Conservation (phyloP, 2,329 filamentous ascomycete species). For the Alternaria novae-zelandiae region DNA sequence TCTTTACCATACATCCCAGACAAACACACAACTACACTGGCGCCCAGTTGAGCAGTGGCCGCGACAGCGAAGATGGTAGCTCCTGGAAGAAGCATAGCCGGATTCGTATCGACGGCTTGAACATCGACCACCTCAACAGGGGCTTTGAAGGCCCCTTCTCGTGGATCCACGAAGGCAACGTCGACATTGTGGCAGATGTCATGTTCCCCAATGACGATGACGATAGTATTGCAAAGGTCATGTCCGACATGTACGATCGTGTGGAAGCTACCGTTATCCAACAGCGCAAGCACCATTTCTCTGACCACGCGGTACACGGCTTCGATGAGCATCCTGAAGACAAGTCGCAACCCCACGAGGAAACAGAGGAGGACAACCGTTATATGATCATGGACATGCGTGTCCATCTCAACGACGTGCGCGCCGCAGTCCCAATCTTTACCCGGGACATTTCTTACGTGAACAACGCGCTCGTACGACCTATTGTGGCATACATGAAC, state of each 20-base stretch:
- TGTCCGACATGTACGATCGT: conserved; percentile 96
- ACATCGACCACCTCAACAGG: conserved; percentile 93
- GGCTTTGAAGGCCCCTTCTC: conserved; percentile 93
- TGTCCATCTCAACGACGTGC: conserved; percentile 94
- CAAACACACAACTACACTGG: conserved; percentile 84
- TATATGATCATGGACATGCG: conserved; percentile 93
- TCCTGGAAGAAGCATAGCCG: conserved; percentile 96
- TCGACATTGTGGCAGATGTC: conserved; percentile 94
- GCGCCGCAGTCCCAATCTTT: conserved; percentile 90
- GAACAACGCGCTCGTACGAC: conserved; percentile 91
- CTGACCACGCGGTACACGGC: conserved; percentile 42
- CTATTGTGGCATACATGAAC: conserved; percentile 98
- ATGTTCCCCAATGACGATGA: conserved; percentile 91
- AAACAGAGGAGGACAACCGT: conserved; percentile 65
- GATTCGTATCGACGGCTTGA: conserved; percentile 88
- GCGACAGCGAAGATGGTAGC: conserved; percentile 67
- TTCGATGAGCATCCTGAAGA: conserved; percentile 33
- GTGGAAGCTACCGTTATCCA: conserved; percentile 90
- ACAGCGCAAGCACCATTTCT: conserved; percentile 62
- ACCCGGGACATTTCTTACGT: conserved; percentile 91
- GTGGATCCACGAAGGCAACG: conserved; percentile 97
- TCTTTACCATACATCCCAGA: conserved; percentile 95
- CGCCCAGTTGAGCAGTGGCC: conserved; percentile 62
- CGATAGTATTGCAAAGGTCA: conserved; percentile 88
- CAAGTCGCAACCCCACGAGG: conserved; percentile 14